Evolutionary conservation across 192 early-diverging fungal genomes (phyloP).

Genomic region (Podila epigama): DNA sequence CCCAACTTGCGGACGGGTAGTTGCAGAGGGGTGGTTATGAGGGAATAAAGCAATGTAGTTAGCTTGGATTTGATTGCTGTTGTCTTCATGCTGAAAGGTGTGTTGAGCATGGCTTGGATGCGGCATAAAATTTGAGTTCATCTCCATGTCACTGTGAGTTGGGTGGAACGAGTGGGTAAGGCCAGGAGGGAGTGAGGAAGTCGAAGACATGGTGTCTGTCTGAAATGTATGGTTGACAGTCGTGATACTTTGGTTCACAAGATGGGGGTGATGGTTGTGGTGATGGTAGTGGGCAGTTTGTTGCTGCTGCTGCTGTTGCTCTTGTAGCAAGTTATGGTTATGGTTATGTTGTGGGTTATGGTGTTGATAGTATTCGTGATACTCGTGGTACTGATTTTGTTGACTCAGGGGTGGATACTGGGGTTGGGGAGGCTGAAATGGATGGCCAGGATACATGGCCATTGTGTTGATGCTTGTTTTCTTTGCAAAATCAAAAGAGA

Average conservation of each 20-base stretch:
- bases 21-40: background rate
- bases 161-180: background rate
- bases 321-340: background rate
- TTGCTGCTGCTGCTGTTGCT: conserved; percentile 11
- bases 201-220: background rate
- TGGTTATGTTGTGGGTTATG: background rate
- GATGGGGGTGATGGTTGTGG: conserved; percentile 1
- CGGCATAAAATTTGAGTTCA: background rate
- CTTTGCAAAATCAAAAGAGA: too few relatives aligned
- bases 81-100: background rate
- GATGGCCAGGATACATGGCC: background rate
- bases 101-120: too few relatives aligned
- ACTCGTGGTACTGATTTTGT: too few relatives aligned
- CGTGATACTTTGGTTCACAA: background rate
- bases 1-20: background rate
- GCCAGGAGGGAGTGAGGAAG: background rate
- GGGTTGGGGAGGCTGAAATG: too few relatives aligned
- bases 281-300: background rate
- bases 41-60: conserved; percentile 1
- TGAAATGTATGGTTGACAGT: background rate
- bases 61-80: conserved; percentile 3
- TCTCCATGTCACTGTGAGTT: background rate
- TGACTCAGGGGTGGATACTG: too few relatives aligned
- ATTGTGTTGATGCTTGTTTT: too few relatives aligned
- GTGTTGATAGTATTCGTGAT: background rate